Conservation (phyloP, 176 grass and related monocot species). For the Poa pratensis region DNA sequence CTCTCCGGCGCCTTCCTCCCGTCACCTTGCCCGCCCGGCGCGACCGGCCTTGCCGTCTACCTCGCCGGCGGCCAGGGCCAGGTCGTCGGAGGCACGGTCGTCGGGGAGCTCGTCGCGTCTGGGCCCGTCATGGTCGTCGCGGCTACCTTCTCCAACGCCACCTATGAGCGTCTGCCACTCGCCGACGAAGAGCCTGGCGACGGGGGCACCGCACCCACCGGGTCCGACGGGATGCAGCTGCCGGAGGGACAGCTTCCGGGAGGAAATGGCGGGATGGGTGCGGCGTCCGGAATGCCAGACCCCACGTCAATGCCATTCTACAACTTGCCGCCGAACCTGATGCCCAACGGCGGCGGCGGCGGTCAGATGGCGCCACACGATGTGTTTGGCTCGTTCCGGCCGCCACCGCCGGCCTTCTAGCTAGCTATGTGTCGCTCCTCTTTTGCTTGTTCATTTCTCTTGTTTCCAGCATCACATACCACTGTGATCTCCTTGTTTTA, state of each 20-base stretch:
- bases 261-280: conserved; percentile 26
- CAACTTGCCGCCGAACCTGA: conserved; percentile 70
- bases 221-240: conserved; percentile 36
- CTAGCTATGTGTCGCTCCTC: conserved; percentile 17
- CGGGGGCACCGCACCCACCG: conserved; percentile 11
- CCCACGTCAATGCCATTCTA: conserved; percentile 63
- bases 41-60: conserved; percentile 65
- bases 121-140: conserved; percentile 78
- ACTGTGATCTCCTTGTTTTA: conserved; percentile 17
- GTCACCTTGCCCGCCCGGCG: conserved; percentile 60
- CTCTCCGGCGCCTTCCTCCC: conserved; percentile 78
- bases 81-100: conserved; percentile 69
- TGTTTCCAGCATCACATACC: not conserved
- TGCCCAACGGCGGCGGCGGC: conserved; percentile 64
- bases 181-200: conserved; percentile 55
- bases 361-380: conserved; percentile 66
- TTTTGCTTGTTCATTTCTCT: conserved; percentile 6
- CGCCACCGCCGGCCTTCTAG: conserved; percentile 57
- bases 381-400: conserved; percentile 60
- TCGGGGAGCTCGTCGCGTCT: conserved; percentile 65
- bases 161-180: conserved; percentile 70
- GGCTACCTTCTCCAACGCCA: conserved; percentile 75
- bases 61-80: conserved; percentile 78
- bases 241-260: conserved; percentile 40
- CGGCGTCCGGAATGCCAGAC: conserved; percentile 27